Base-by-base conservation (phyloP, 2,329 filamentous ascomycete genomes). In the Zymoseptoria passerinii region DNA sequence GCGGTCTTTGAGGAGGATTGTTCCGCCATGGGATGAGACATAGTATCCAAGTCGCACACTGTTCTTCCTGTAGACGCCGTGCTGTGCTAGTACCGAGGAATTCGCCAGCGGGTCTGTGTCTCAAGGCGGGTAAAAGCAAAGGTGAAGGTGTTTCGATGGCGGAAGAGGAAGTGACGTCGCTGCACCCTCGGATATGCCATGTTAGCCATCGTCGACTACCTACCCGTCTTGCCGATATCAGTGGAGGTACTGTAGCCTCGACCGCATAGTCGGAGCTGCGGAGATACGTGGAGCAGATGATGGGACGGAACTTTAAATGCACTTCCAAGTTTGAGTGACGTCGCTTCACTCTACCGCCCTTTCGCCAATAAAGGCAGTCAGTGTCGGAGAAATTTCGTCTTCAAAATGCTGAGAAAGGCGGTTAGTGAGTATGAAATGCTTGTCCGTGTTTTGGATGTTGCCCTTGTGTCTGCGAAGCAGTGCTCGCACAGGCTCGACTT, bases 1-100 rank as follows among this genome's bases (percentile, higher is more conserved):
- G 62, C 61, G 9, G 52, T 54, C 40, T 56, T 55, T 16, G 50
- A 29, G 23, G 50, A 27, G 8, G 50, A 2, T 20, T 9, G 23
- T 19, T 23, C 27, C 19, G 23, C 23, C 20, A 10, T 29, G 16
- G 13, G 10, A 40, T n/a, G 3, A 27, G 19, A 13, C 27, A 9
- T 28, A 28, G 20, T 23, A 4, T 23, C 23, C 23, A 23, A 4
- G 23, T 23, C 23, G 2, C 9, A 13, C 20, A 19, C 18, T 57
- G 29, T 18, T 55, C 13, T 52, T 53, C 28, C 19, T 48, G 13
- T 44, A 19, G 35, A 53, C 54, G 7, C 28, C 19, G 18, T 52
- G 16, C 28, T 28, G 10, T 52, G 16, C 16, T 19, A 28, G 1
- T 10, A 28, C 44, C 23, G 6, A 28, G 48, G n/a, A 48, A 10